Conservation (phyloP, 1,284 basidiomycete genomes). For the Cryptococcus sp. region DNA sequence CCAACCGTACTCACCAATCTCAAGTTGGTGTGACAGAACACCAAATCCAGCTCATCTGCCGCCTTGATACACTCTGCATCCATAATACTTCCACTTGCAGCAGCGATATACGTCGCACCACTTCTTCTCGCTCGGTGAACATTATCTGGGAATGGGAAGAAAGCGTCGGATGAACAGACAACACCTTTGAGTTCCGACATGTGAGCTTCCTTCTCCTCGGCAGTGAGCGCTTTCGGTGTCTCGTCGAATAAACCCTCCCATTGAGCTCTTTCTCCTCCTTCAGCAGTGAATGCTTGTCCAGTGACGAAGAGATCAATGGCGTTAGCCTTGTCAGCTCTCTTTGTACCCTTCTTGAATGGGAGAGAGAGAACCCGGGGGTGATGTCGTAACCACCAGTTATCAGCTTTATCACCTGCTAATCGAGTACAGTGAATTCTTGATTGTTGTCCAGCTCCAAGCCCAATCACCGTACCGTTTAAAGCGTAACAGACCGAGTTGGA, state of each 20-base stretch:
- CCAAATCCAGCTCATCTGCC: constrained; percentile 82
- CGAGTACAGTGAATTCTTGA: constrained; percentile 99
- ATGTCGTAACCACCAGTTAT: constrained; percentile 98
- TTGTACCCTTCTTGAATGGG: constrained; percentile 95
- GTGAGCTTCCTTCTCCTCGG: constrained; percentile 70
- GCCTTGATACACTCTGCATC: constrained; percentile 91
- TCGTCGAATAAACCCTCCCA: constrained; percentile 88
- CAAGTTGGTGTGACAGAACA: constrained; percentile 78
- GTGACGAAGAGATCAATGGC: constrained; percentile 96
- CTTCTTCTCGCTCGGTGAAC: constrained; percentile 89
- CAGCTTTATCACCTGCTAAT: constrained; percentile 94
- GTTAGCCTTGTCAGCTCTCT: constrained; percentile 96
- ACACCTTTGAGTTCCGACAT: constrained; percentile 71
- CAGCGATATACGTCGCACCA: constrained; percentile 87
- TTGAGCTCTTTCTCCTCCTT: constrained; percentile 78
- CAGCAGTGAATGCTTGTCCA: constrained; percentile 69
- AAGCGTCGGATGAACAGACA: constrained; percentile 90
- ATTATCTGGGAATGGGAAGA: constrained; percentile 99
- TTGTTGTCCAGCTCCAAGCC: constrained; percentile 96
- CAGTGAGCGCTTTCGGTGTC: constrained; percentile 63
- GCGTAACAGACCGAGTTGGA: constrained; percentile 99
- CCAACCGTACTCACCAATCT: constrained; percentile 38
- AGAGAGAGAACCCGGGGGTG: constrained; percentile 81
- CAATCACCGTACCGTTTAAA: constrained; percentile 85
- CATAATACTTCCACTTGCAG: constrained; percentile 95